Conservation (phyloP, 495 filamentous ascomycete species). For the Neurospora tetraspora region DNA sequence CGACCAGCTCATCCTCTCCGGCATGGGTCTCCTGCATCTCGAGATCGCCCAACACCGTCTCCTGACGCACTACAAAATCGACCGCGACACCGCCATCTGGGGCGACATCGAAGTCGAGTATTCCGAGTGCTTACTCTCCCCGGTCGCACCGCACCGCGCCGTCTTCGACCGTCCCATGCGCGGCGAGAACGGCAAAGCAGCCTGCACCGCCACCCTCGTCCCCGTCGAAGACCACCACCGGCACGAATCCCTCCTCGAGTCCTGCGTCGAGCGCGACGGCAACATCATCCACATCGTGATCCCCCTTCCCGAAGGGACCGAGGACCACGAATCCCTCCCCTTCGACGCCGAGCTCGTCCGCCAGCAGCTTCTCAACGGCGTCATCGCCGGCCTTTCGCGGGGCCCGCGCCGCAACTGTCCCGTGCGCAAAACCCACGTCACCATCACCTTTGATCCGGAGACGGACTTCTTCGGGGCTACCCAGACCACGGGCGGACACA, state of each 20-base stretch:
- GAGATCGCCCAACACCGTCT: slow-evolving; percentile 88
- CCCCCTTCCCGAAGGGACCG: slow-evolving; percentile 19
- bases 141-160: slow-evolving; percentile 43
- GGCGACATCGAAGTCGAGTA: slow-evolving; percentile 95
- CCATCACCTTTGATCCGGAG: slow-evolving; percentile 53
- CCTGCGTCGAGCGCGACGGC: slow-evolving; percentile 33
- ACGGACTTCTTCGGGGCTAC: slow-evolving; percentile 51
- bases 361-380: slow-evolving; percentile 63
- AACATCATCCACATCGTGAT: slow-evolving; percentile 54
- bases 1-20: slow-evolving; percentile 83
- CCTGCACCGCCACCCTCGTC: slow-evolving; percentile 56
- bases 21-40: slow-evolving; percentile 97
- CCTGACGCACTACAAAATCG: slow-evolving; percentile 74
- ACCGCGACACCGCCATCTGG: slow-evolving; percentile 59
- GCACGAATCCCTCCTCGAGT: slow-evolving; percentile 18
- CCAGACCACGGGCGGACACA: slow-evolving; percentile 56
- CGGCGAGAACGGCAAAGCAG: slow-evolving; percentile 68
- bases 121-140: slow-evolving; percentile 59
- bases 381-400: slow-evolving; percentile 72
- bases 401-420: slow-evolving; percentile 71
- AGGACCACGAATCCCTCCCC: slow-evolving; percentile 34
- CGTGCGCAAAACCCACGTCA: slow-evolving; percentile 59
- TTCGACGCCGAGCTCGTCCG: slow-evolving; percentile 49
- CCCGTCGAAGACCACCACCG: slow-evolving; percentile 42
- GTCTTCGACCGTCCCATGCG: slow-evolving; percentile 71